These are phyloP conservation scores for Mollisiaceae sp. DNA, from an alignment of 2,329 filamentous ascomycete genomes.

Conservation along the genomic window DNA sequence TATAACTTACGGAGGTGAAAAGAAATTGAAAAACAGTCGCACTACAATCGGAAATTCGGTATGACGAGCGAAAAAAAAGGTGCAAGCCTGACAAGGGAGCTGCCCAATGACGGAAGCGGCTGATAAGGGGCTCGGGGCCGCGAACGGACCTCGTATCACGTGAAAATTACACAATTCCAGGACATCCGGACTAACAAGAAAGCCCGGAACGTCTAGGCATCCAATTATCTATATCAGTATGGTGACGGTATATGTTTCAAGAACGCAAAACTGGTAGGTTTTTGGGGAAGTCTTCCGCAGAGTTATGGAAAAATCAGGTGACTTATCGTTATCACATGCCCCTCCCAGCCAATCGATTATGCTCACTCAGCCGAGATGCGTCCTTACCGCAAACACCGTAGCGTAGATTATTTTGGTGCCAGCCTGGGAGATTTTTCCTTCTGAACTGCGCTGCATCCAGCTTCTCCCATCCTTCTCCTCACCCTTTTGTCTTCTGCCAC, in stretches of 20 bases:
- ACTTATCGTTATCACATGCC: background rate
- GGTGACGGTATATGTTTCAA: background rate
- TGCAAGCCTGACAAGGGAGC: background rate
- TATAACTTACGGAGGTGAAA: constrained; percentile 1
- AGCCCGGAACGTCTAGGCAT: background rate
- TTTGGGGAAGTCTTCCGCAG: background rate
- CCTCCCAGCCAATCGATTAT: constrained; percentile 8
- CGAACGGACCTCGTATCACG: background rate
- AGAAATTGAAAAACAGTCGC: background rate
- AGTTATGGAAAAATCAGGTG: no score
- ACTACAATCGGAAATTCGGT: background rate
- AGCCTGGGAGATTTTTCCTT: constrained; percentile 14
- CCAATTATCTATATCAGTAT: background rate
- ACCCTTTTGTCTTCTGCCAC: constrained; percentile 40
- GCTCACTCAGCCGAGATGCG: background rate
- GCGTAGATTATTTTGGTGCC: constrained; percentile 11
- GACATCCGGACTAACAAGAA: background rate
- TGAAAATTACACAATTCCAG: background rate
- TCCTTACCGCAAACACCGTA: background rate
- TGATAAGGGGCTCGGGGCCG: background rate
- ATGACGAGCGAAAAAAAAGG: constrained; percentile 2
- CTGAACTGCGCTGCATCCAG: constrained; percentile 11
- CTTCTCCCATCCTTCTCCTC: constrained; percentile 20
- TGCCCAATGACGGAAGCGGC: constrained; percentile 14
- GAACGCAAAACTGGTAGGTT: background rate